Conservation (phyloP, 306 rosid species). For the Oxytropis ochrocephala region DNA sequence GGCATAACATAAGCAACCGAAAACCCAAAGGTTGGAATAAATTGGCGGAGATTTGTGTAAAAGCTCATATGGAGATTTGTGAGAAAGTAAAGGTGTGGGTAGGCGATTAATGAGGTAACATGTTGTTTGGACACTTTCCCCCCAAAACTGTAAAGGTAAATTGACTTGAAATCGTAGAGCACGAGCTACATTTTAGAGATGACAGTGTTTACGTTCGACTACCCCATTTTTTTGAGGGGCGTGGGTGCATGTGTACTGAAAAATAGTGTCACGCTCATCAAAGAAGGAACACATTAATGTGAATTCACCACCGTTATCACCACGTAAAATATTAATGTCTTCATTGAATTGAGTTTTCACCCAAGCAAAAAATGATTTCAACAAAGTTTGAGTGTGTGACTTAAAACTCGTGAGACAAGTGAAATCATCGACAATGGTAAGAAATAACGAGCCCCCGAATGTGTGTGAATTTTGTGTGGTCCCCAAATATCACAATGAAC, state of each 20-base stretch:
- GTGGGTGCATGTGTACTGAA: not conserved
- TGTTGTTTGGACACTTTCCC: not conserved
- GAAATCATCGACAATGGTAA: not conserved
- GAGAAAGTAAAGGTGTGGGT: not conserved
- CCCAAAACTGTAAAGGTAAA: not conserved
- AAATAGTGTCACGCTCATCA: not conserved
- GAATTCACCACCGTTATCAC: too few relatives aligned
- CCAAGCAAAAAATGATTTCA: not conserved
- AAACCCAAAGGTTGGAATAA: not conserved
- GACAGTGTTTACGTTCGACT: not conserved
- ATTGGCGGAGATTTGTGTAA: not conserved
- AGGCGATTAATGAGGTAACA: not conserved
- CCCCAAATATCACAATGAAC: not conserved
- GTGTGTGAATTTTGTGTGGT: not conserved
- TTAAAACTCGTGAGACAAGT: not conserved
- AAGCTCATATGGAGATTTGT: not conserved
- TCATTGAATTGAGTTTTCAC: not conserved
- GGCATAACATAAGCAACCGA: not conserved
- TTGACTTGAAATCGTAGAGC: too few relatives aligned
- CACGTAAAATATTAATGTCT: not conserved
- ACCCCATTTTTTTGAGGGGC: not conserved
- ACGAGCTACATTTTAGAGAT: not conserved
- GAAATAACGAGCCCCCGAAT: not conserved
- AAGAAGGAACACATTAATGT: not conserved
- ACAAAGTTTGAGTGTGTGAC: not conserved